Conservation (phyloP, 495 filamentous ascomycete species). For the Aspergillus baeticus region DNA sequence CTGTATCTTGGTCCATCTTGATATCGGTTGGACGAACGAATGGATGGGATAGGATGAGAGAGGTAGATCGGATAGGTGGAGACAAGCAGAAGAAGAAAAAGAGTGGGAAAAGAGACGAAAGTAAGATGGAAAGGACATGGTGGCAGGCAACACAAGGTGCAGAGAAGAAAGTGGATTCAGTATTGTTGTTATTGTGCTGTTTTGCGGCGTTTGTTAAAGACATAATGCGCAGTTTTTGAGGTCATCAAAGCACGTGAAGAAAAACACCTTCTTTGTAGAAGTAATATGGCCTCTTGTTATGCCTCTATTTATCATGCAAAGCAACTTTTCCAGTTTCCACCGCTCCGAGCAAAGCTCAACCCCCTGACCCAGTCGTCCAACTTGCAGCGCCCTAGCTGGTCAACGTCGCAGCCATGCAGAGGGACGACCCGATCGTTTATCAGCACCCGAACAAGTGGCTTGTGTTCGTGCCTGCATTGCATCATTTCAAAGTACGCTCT, state of each 20-base stretch:
- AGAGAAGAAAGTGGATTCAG: background rate
- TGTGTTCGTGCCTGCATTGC: conserved; percentile 50
- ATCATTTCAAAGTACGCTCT: conserved; percentile 84
- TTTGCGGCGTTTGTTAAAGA: background rate
- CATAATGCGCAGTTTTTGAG: background rate
- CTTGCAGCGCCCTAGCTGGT: conserved; percentile 65
- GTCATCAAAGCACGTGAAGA: background rate
- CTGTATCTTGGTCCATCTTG: no score
- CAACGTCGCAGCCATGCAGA: conserved; percentile 63
- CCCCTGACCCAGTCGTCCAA: conserved; percentile 65
- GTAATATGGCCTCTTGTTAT: background rate
- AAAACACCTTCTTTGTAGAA: background rate
- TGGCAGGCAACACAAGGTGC: background rate
- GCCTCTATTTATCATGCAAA: conserved; percentile 33
- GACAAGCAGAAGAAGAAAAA: background rate
- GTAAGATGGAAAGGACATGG: background rate
- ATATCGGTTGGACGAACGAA: no score
- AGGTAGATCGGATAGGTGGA: background rate
- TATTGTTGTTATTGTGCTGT: background rate
- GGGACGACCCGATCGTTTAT: conserved; percentile 80
- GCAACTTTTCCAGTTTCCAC: conserved; percentile 72
- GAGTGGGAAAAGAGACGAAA: background rate
- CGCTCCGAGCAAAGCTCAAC: conserved; percentile 64
- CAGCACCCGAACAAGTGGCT: conserved; percentile 70
- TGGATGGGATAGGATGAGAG: background rate